Conservation (phyloP, 352 stramenopile species). For the Phytophthora tubulina region DNA sequence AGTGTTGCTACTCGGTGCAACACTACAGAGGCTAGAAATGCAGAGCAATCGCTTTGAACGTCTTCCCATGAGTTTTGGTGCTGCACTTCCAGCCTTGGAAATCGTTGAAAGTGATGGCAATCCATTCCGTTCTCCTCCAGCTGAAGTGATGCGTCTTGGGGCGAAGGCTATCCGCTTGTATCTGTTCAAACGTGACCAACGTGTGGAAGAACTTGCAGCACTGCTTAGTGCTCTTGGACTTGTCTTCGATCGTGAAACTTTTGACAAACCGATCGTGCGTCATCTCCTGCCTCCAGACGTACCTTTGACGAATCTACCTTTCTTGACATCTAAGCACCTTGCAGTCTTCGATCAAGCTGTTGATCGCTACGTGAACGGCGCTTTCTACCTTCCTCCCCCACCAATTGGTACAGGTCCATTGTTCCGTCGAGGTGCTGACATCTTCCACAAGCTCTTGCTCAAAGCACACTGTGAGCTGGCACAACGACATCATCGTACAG, state of each 20-base stretch:
- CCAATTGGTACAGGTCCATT: slow-evolving; percentile 15
- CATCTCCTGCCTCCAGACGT: slow-evolving; percentile 38
- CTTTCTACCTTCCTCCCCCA: slow-evolving; percentile 66
- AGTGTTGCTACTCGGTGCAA: slow-evolving; percentile 53
- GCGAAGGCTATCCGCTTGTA: slow-evolving; percentile 63
- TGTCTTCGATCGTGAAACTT: slow-evolving; percentile 48
- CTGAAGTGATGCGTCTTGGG: slow-evolving; percentile 69
- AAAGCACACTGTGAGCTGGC: slow-evolving; percentile 61
- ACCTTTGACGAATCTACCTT: slow-evolving; percentile 43
- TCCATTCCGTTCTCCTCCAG: slow-evolving; percentile 74
- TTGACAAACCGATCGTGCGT: slow-evolving; percentile 51
- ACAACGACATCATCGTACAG: slow-evolving; percentile 57
- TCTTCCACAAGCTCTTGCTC: slow-evolving; percentile 65
- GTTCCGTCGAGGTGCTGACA: slow-evolving; percentile 59
- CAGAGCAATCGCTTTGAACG: slow-evolving; percentile 80
- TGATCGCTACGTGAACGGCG: slow-evolving; percentile 74
- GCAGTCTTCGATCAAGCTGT: slow-evolving; percentile 57
- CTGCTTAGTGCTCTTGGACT: slow-evolving; percentile 54
- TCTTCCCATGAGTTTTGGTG: slow-evolving; percentile 66
- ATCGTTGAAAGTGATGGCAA: slow-evolving; percentile 75
- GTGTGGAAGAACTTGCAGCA: slow-evolving; percentile 58
- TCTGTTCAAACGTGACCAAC: slow-evolving; percentile 65
- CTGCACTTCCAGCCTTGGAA: slow-evolving; percentile 48
- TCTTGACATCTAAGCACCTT: slow-evolving; percentile 63
- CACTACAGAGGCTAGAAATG: slow-evolving; percentile 61